Base-by-base conservation (phyloP, 2,329 filamentous ascomycete species). In the Corinectria fuckeliana region DNA sequence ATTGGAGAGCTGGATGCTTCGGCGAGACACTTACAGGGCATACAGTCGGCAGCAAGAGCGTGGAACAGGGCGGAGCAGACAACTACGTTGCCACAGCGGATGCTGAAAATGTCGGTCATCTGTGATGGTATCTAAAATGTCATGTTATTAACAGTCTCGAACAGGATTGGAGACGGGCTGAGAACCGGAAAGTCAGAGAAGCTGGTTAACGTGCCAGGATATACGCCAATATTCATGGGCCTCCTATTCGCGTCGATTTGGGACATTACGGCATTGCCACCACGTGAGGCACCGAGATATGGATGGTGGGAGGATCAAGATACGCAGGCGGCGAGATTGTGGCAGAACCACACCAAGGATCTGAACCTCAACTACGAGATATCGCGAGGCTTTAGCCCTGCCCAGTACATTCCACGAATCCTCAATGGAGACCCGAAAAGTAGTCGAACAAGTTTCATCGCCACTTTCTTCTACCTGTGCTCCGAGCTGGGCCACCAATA, bases 391-490 rank as follows among this genome's bases (percentile, higher is more conserved):
- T 75, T 75, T 50, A 73, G 68, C 32, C 65, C 72, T 21, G 64
- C 67, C 32, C 72, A 71, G 47, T 74, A 75, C 61, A 68, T 72
- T 55, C 72, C 74, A 20, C 68, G 68, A 20, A 75, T 76, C 48
- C 60, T 76, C 25, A 75, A 76, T 38, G 68, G 71, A 20, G 74
- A 76, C 58, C 70, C 72, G 16, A 74, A 70, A 50, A 76, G 74
- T 53, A 81, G 78, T 62, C 74, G 79, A 45, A 78, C 76, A 34
- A 78, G 77, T 53, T 81, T 80, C 68, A 78, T 81, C 53, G 77
- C 78, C 38, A 80, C 78, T 30, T 80, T 80, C 67, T 78, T 81
- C 68, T 81, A 81, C 66, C 74, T 81, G 39, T 77, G 78, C 70
- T 75, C 79, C 45, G 78, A 80, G 60, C 67, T 81, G 57, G 77